Evolutionary conservation across 2,329 filamentous ascomycete genomes (phyloP).

Genomic region (Lasiodiplodia citricola): DNA sequence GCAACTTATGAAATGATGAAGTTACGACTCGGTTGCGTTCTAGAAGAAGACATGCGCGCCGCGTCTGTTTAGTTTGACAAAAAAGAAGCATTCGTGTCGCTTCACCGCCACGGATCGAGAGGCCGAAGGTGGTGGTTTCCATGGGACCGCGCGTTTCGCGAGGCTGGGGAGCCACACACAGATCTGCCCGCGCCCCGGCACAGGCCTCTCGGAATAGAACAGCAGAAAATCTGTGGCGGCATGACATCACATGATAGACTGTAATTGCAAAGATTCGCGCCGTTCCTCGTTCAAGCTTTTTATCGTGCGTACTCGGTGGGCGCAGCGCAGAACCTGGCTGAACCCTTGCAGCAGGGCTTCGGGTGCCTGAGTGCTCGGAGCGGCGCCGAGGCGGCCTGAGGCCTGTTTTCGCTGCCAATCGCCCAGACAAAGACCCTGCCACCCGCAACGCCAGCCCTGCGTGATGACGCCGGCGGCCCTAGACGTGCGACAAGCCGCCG

Average conservation of each 20-base stretch:
- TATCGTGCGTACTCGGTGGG: conserved; percentile 11
- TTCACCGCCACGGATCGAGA: conserved; percentile 19
- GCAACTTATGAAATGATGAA: conserved; percentile 15
- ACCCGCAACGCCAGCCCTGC: conserved; percentile 18
- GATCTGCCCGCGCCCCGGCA: conserved; percentile 3
- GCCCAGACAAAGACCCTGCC: not conserved
- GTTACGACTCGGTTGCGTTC: conserved; percentile 7
- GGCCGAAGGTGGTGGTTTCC: not conserved
- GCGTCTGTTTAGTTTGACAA: not conserved
- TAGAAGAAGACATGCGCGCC: not conserved
- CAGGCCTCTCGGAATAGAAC: conserved; percentile 15
- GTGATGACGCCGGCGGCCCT: conserved; percentile 16
- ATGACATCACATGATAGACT: conserved; percentile 20
- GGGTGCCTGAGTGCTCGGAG: conserved; percentile 15
- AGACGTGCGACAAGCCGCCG: not conserved
- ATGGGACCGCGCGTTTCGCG: conserved; percentile 12
- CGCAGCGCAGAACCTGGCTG: conserved; percentile 12
- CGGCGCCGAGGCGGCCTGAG: conserved; percentile 9
- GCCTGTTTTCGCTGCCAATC: conserved; percentile 5
- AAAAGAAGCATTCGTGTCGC: conserved; percentile 7
- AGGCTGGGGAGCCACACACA: conserved; percentile 18
- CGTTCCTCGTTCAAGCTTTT: not conserved
- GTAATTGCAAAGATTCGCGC: conserved; percentile 13
- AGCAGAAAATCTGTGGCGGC: conserved; percentile 4
- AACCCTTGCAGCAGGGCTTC: conserved; percentile 8